Base-by-base conservation (phyloP, 768 basidiomycete genomes). In the Lactifluus pinguis region DNA sequence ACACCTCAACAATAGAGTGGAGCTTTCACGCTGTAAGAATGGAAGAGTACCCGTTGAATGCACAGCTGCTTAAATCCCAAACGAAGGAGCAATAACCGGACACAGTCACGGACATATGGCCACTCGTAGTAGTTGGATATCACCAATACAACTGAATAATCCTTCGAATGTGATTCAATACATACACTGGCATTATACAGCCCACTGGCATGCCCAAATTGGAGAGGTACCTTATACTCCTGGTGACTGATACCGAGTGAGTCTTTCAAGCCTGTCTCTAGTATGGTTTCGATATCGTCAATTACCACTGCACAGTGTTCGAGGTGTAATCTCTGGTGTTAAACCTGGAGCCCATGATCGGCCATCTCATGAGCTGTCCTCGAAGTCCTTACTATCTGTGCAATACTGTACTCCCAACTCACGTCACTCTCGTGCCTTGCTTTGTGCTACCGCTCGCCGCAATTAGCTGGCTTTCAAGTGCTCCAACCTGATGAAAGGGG, bases 31-130 rank as follows among this genome's bases (percentile, higher is more conserved):
- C n/a, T n/a, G n/a, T n/a, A n/a, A 44, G 52, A 48, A 48, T 19
- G 11, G 36, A 29, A 50, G n/a, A 52, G 11, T 53, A 87, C 94
- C 80, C 98, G 97, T 71, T 95, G 92, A 4, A 88, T 84, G 67
- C 89, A 93, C 36, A 98, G 73, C 72, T 97, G 92, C 70, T 90
- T 92, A 79, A 99, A 99, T 0, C 91, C 92, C 80, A 99, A 84
- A 2, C 80, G 79, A 30, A 82, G 73, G 39, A 98, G 69, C 10
- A 98, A 73, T 10, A 95, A 71, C 61, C 87, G 81, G 7, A 83
- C 78, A 67, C 94, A 76, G 59, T 89, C 87, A 62, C 85, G 83
- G 57, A 98, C 84, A 69, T 95, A 98, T 11, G 79, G 71, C 55
- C 90, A 80, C 58, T 95, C 91, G 68, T 89, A 92, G 65, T 92